Base-by-base conservation (phyloP, 2,329 filamentous ascomycete species). In the Microsporum audouinii region DNA sequence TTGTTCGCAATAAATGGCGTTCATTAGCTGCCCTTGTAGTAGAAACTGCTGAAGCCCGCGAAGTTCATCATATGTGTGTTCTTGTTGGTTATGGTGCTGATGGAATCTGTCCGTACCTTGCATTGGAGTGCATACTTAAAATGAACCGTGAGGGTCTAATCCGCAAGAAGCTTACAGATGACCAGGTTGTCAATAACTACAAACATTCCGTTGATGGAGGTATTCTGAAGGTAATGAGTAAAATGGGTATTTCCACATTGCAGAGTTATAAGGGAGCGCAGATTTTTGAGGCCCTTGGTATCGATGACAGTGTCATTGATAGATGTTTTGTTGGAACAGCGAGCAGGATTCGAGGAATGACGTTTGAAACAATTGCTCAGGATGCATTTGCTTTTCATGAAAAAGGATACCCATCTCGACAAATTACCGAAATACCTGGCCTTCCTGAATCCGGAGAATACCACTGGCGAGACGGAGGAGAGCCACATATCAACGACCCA, bases 1-100 rank as follows among this genome's bases (percentile, higher is more conserved):
- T 97, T 66, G 91, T 96, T 64, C 88, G 87, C 75, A 96, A 96
- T 82, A 92, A 95, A 78, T 95, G 91, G 90, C 84, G 92, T 73
- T 91, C 92, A 10, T 84, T 91, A 76, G 89, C 85, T 66, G 92
- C 91, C 55, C 78, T 97, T 53, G 82, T 96, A 45, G 84, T 96
- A 38, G 92, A 97, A 79, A 96, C 91, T 65, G 92, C 88, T 53
- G 92, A 97, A 75, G 92, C 92, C 68, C 89, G 92, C 77, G 92
- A 97, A 76, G 92, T 97, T 5, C 92, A 97, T 75, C 92, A 97
- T 78, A 95, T 96, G 90, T 96, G 90, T 78, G 92, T 97, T n/a
- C 82, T 96, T 49, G 84, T 97, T 63, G 92, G 92, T 60, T 97
- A 97, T 70, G 92, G 92, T 78, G 91, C 88, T 60, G 92, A 97